Base-by-base conservation (phyloP, 495 filamentous ascomycete species). In the Xylona heveae region DNA sequence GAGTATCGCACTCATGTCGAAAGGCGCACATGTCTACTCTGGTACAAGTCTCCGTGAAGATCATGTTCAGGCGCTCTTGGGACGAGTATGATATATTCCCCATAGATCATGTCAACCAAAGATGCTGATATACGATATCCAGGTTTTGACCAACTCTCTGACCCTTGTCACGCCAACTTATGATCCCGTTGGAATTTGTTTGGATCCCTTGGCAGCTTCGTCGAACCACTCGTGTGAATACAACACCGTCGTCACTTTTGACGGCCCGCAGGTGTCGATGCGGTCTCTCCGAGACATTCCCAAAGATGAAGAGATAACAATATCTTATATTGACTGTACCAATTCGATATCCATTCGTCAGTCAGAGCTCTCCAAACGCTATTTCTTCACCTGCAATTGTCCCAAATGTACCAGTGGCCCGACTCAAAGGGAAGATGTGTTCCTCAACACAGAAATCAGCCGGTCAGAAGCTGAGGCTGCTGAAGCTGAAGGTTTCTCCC, bases 171-270 rank as follows among this genome's bases (percentile, higher is more conserved):
- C 61, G 4, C 49, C 58, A 9, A 50, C 59, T 2, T 62, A 68
- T 23, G 68, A 73, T 32, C 57, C 64, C 3, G 52, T 77, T 25
- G 77, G 77, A 8, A 52, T 71, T 7, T 66, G 60, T 26, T 41
- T 80, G 23, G 69, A 77, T 33, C 57, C 68, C 1, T 48, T 62
- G 4, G 59, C 64, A 0, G 54, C 64, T 24, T 42, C 59, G 7
- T 59, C 73, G 41, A 81, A 81, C 46, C 78, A 83, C 51, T 74
- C 66, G 31, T 81, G 78, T 49, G 54, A 61, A 22, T 71, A 71
- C 19, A 83, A 78, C 37, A 58, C 67, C n/a, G 54, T 63, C 9
- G 56, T 76, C 20, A 58, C 66, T 9, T 74, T 77, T 41, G 66
- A 76, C 31, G 66, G 61, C 10, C 42, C 47, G 19, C 44, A 51